A percentile compares a stretch with the other conserved stretches of the same genome.
These are phyloP conservation scores for Leccinum pellstonianum DNA, from an alignment of 768 basidiomycete species.

Conservation along the genomic window DNA sequence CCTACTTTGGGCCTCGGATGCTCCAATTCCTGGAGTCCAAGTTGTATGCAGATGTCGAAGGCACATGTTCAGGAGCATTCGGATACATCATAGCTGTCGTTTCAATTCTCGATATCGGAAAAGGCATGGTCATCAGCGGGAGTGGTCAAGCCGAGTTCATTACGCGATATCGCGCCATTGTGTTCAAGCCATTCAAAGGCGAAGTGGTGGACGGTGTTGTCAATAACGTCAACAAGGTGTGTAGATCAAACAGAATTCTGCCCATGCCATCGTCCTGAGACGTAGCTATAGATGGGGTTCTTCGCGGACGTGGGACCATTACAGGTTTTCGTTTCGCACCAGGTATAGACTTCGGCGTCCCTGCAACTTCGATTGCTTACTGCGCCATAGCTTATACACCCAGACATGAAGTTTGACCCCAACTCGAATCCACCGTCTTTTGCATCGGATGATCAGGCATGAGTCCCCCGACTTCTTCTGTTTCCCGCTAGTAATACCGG, in stretches of 20 bases:
- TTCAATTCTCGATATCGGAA: slow-evolving; percentile 86
- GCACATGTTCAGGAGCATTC: slow-evolving; percentile 93
- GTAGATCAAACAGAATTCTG: slow-evolving; percentile 17
- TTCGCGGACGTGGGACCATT: slow-evolving; percentile 96
- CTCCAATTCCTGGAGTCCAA: slow-evolving; percentile 90
- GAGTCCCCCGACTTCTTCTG: not conserved
- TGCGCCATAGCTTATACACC: slow-evolving; percentile 74
- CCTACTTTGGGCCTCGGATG: slow-evolving; percentile 97
- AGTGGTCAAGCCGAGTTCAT: slow-evolving; percentile 96
- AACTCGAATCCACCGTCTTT: slow-evolving; percentile 97
- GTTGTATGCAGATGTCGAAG: slow-evolving; percentile 94
- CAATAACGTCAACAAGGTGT: slow-evolving; percentile 91
- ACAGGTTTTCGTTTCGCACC: slow-evolving; percentile 92
- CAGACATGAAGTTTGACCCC: slow-evolving; percentile 93
- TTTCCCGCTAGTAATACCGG: not conserved
- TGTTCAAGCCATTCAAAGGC: slow-evolving; percentile 99
- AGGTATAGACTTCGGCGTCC: slow-evolving; percentile 50
- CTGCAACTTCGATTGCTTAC: slow-evolving; percentile 5
- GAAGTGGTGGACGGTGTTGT: slow-evolving; percentile 98
- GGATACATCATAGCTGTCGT: slow-evolving; percentile 94
- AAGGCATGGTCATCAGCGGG: slow-evolving; percentile 88
- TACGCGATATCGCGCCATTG: slow-evolving; percentile 91
- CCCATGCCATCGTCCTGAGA: not conserved
- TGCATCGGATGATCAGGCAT: slow-evolving; percentile 84
- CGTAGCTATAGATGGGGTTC: slow-evolving; percentile 82